Conservation (phyloP, 331 rosid species). For the Rhamnella rubrinervis region DNA sequence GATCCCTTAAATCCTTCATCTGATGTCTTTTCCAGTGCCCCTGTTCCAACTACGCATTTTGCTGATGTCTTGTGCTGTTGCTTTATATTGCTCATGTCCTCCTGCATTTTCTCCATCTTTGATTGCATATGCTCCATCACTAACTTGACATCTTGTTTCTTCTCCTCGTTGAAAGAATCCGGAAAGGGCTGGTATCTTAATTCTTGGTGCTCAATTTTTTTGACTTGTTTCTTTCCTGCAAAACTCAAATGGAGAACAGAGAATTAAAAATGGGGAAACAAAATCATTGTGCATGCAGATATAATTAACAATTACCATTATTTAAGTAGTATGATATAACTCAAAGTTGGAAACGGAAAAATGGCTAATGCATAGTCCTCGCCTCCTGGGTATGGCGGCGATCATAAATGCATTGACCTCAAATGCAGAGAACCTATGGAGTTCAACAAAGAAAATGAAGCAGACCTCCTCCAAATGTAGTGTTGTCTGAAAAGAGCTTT, state of each 20-base stretch:
- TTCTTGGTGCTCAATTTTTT: slow-evolving; percentile 42
- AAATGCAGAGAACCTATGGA: too few relatives aligned
- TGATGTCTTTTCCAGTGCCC: slow-evolving; percentile 34
- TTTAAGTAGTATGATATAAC: too few relatives aligned
- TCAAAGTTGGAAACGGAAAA: too few relatives aligned
- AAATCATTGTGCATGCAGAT: background rate
- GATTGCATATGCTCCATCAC: slow-evolving; percentile 41
- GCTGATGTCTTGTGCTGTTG: slow-evolving; percentile 39
- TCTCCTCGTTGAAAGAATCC: slow-evolving; percentile 30
- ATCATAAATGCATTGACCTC: too few relatives aligned
- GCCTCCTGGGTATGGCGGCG: too few relatives aligned
- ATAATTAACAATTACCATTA: background rate
- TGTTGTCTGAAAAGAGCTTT: background rate
- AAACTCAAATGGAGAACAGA: background rate
- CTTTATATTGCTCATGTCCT: slow-evolving; percentile 28
- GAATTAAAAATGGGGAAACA: background rate
- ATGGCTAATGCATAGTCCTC: too few relatives aligned
- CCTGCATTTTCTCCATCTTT: slow-evolving; percentile 46
- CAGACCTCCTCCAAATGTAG: background rate
- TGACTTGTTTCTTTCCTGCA: slow-evolving; percentile 53
- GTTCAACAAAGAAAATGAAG: too few relatives aligned
- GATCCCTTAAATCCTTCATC: slow-evolving; percentile 38
- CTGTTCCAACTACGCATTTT: slow-evolving; percentile 34
- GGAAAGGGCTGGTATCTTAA: slow-evolving; percentile 31
- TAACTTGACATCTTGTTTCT: slow-evolving; percentile 37